Conservation (phyloP, 1,139 yeast genomes). For the Debaryomyces sp. region DNA sequence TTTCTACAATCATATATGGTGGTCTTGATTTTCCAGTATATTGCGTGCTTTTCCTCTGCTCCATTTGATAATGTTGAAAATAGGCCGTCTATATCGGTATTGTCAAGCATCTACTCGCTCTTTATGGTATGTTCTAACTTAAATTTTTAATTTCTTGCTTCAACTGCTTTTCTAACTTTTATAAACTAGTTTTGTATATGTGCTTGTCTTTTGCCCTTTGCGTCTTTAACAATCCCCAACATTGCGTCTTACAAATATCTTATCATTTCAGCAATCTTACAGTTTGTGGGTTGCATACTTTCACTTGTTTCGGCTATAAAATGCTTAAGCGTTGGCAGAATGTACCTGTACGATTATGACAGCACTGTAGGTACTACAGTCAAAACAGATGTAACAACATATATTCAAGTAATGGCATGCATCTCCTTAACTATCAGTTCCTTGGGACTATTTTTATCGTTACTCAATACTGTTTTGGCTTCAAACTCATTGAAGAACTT, state of each 20-base stretch:
- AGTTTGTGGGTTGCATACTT: slow-evolving; percentile 24
- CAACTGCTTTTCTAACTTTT: slow-evolving; percentile 10
- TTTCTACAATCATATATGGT: slow-evolving; percentile 31
- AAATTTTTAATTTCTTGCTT: not conserved
- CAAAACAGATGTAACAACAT: slow-evolving; percentile 30
- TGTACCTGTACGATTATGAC: slow-evolving; percentile 32
- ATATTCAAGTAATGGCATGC: slow-evolving; percentile 19
- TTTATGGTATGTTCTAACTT: slow-evolving; percentile 28
- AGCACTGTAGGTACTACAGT: slow-evolving; percentile 11
- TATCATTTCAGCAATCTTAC: slow-evolving; percentile 17
- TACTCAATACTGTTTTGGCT: slow-evolving; percentile 9
- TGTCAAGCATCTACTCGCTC: slow-evolving; percentile 31
- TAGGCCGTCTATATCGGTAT: slow-evolving; percentile 34
- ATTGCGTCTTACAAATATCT: slow-evolving; percentile 18
- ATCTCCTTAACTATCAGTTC: slow-evolving; percentile 13
- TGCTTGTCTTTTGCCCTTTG: slow-evolving; percentile 24
- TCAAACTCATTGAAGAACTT: slow-evolving; percentile 14
- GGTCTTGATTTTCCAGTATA: slow-evolving; percentile 38
- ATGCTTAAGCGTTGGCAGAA: slow-evolving; percentile 22
- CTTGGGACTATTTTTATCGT: slow-evolving; percentile 12
- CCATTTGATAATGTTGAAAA: slow-evolving; percentile 48
- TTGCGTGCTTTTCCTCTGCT: slow-evolving; percentile 40
- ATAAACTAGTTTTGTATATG: slow-evolving; percentile 27
- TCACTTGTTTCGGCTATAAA: slow-evolving; percentile 21
- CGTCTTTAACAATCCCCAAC: slow-evolving; percentile 24